These are phyloP conservation scores for Dimocarpus longan DNA, from an alignment of 345 rosid species.

Conservation along the genomic window DNA sequence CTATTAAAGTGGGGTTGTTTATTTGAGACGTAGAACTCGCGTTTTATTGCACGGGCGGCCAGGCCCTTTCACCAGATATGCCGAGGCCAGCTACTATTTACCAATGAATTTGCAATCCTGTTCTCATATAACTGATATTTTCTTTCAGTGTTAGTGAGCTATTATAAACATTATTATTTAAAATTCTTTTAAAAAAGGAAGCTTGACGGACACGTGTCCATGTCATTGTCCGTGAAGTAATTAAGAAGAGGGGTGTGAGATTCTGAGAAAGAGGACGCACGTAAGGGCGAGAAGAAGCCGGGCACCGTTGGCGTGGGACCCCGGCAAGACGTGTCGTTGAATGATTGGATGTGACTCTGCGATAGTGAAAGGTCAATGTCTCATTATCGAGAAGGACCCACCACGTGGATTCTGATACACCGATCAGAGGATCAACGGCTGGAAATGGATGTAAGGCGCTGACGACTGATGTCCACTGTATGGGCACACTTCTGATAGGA, in stretches of 20 bases:
- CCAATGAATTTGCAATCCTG: no score
- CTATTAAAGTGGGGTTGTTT: no score
- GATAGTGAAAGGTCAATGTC: constrained; percentile 6
- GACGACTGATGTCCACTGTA: constrained; percentile 10
- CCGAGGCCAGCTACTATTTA: no score
- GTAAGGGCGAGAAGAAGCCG: not conserved
- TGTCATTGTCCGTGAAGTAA: not conserved
- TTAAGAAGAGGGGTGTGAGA: not conserved
- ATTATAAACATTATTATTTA: no score
- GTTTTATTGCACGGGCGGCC: no score
- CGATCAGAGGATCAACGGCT: constrained; percentile 25
- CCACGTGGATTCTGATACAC: constrained; percentile 24
- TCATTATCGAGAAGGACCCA: constrained; percentile 20
- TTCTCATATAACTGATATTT: no score
- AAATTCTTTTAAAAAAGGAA: no score
- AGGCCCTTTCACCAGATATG: no score
- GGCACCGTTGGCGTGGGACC: not conserved
- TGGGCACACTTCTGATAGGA: constrained; percentile 8
- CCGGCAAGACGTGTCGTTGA: not conserved
- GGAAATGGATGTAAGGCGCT: not conserved
- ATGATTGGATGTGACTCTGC: not conserved
- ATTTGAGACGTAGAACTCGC: no score
- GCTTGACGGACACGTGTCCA: no score
- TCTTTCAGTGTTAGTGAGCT: no score
- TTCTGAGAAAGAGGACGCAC: no score